These are phyloP conservation scores for Mucor sp. DNA, from an alignment of 371 early-diverging fungal genomes.

Conservation along the genomic window DNA sequence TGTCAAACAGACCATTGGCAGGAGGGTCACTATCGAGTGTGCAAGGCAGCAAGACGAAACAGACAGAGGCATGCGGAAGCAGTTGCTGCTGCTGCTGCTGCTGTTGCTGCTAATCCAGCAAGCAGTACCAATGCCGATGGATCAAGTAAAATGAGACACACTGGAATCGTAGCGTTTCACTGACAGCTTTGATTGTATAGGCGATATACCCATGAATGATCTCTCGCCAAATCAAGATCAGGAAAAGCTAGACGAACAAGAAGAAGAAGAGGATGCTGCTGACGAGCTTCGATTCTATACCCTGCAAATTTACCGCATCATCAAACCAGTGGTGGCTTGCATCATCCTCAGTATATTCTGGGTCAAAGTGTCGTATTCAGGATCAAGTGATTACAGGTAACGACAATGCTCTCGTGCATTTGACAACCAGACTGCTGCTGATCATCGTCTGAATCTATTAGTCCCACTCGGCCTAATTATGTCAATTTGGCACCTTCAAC, in stretches of 20 bases:
- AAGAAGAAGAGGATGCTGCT: conserved; percentile 39
- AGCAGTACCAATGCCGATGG: neutral
- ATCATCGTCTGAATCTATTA: too few relatives aligned
- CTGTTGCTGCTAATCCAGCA: neutral
- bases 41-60: conserved; percentile 25
- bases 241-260: conserved; percentile 16
- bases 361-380: conserved; percentile 75
- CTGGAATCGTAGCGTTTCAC: neutral
- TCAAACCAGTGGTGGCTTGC: conserved; percentile 79
- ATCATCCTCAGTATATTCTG: conserved; percentile 80
- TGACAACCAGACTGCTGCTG: neutral
- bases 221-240: conserved; percentile 10
- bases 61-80: neutral
- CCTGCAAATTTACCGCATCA: conserved; percentile 77
- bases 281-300: conserved; percentile 78
- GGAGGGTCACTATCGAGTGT: conserved; percentile 49
- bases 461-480: conserved; percentile 55
- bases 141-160: neutral
- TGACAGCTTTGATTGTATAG: neutral
- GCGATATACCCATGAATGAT: conserved; percentile 24
- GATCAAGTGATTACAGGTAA: conserved; percentile 61
- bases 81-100: neutral
- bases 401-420: neutral
- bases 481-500: conserved; percentile 30
- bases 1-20: conserved; percentile 75